Base-by-base conservation (phyloP, 2,329 filamentous ascomycete species). In the Teratosphaeria gauchensis region DNA sequence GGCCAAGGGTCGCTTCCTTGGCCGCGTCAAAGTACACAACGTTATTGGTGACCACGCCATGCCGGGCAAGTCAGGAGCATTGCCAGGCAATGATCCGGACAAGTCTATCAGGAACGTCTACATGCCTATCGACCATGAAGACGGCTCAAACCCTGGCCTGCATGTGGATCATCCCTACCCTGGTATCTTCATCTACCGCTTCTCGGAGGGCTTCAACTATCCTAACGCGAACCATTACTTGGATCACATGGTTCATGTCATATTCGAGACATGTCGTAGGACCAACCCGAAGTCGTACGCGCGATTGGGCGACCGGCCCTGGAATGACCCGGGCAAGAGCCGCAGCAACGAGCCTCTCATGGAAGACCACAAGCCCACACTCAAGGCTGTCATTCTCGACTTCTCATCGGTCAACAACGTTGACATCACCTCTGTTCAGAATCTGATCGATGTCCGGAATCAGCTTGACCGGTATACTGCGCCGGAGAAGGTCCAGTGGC, bases 131-230 rank as follows among this genome's bases (percentile, higher is more conserved):
- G 85, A 89, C 66, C 90, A 95, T 71, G 80, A 80, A n/a, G 92
- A 97, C 71, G 92, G 92, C 32, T 91, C 90, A 1, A 97, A 97
- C 72, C 92, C 92, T 0, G 81, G 87, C 30, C 80, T 97, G 53
- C 81, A 87, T 11, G 79, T 95, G n/a, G 80, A 89, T 62, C 84
- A 84, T 57, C 92, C 94, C 0, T 90, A 94, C 68, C 92, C 92
- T 0, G 94, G 94, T 56, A 82, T 99, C 64, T 95, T 97, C 75
- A 95, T 97, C 69, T 97, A 95, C 77, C 86, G 92, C 52, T 96
- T 96, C 74, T 85, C 88, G 0, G 92, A 97, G 76, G 90, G 92
- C 51, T 96, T 95, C 80, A 95, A 94, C 75, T 99, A 97, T 69
- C 90, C 92, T 61, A 99, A 96, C 66, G 91, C 91, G 21, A 90